Evolutionary conservation across 345 rosid genomes (phyloP), one percentile per base, ranked within the genome.

Genomic region (Boechera divaricarpa): DNA sequence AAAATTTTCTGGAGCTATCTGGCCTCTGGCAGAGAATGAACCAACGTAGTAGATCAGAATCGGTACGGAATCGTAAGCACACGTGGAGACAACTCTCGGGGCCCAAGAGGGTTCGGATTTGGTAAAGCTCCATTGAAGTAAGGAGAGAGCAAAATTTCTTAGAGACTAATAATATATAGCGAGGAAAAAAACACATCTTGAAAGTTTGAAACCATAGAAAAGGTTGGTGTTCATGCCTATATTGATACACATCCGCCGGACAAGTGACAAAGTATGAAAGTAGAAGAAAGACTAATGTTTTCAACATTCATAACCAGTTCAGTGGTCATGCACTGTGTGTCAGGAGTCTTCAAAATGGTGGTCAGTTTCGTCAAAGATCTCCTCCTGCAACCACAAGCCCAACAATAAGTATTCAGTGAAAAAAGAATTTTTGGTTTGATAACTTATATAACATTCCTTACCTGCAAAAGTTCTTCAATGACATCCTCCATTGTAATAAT

Each of bases 401-500:
- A 21, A 38, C 28, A 15, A 36, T 44, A 10, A 6, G 12, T 13
- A 62, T 67, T 35, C 33, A 9, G 52, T 45, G 12, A 77, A 16
- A 63, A 21, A 11, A 26, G 12, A 41, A 11, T 4, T 11, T 32
- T 16, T 72, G 26, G 13, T 29, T 36, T 48, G 11, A n/a, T 15
- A 63, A 36, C 11, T 53, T 6, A 24, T 4, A 44, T 26, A 52
- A 39, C 45, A 68, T 28, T 45, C 15, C 11, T 58, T 75, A 89
- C 99, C 91, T 95, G 98, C 74, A 95, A 76, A 67, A 95, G 94
- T 80, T 95, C 98, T 82, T 95, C 99, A 60, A 95, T 95, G 77
- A 95, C 97, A 83, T 95, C 99, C 80, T 95, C 99, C 99, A 95
- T 95, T 36, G 99, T 92, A 69, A 95, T 91, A 61, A 95, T 71